phyloP scores from a whole-genome alignment of 208 protist species.

The Leishmania tropica region DNA sequence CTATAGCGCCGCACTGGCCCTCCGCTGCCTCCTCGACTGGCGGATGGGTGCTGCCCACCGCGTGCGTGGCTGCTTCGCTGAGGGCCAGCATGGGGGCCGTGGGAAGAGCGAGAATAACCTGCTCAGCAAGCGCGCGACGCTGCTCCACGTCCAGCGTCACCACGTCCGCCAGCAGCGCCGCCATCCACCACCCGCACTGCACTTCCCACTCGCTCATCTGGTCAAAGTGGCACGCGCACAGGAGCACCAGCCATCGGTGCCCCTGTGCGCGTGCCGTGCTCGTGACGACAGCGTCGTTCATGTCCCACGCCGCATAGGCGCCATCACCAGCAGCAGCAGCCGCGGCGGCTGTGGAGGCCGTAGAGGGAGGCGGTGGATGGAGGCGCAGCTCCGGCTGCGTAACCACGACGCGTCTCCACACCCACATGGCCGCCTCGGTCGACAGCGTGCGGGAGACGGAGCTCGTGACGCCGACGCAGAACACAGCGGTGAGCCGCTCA shows the following conservation, averaged over 20 bases:
- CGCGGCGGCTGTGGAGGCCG: not conserved
- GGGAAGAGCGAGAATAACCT: slow-evolving; percentile 56
- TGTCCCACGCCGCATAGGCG: slow-evolving; percentile 1
- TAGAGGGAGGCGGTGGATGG: not conserved
- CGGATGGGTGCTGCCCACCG: not conserved
- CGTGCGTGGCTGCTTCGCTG: slow-evolving; percentile 3
- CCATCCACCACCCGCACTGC: slow-evolving; percentile 63
- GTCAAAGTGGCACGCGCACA: slow-evolving; percentile 46
- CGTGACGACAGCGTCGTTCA: slow-evolving; percentile 37
- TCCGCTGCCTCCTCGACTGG: not conserved
- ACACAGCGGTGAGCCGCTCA: slow-evolving; percentile 38
- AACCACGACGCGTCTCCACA: slow-evolving; percentile 49
- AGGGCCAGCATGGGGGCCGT: slow-evolving; percentile 18
- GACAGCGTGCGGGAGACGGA: slow-evolving; percentile 28
- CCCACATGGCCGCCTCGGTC: slow-evolving; percentile 52
- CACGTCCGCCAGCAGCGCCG: slow-evolving; percentile 52
- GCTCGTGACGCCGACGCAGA: slow-evolving; percentile 36
- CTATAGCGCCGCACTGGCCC: not conserved
- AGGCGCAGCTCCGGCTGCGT: slow-evolving; percentile 30
- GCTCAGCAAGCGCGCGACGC: slow-evolving; percentile 42
- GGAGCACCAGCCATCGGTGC: slow-evolving; percentile 49
- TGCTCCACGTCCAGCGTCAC: slow-evolving; percentile 37
- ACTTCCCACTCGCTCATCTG: slow-evolving; percentile 29
- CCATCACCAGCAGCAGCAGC: not conserved
- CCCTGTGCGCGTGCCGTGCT: slow-evolving; percentile 51